These are phyloP conservation scores for Fusarium brachygibbosum DNA, from an alignment of 2,329 filamentous ascomycete genomes.

Conservation along the genomic window DNA sequence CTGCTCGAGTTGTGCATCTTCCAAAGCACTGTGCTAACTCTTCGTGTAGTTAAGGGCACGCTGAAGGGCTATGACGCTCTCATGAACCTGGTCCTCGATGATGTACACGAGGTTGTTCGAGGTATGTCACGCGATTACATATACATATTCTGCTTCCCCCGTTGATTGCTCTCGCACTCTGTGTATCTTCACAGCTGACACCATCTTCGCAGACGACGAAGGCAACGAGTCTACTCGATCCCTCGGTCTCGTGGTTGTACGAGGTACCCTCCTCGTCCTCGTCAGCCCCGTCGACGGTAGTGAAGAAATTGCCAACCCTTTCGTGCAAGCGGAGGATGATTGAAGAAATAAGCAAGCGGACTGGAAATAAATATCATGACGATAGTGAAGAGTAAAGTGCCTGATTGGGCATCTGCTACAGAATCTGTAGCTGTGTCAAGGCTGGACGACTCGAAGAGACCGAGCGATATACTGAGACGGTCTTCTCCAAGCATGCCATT, in stretches of 20 bases:
- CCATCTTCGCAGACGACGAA: constrained; percentile 79
- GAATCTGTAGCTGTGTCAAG: constrained; percentile 8
- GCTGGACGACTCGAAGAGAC: constrained; percentile 16
- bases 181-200: constrained; percentile 12
- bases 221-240: constrained; percentile 86
- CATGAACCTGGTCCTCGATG: constrained; percentile 97
- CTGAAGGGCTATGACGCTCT: constrained; percentile 97
- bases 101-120: constrained; percentile 89
- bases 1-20: not conserved
- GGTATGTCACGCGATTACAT: constrained; percentile 66
- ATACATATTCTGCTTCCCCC: not conserved
- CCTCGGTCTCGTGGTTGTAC: constrained; percentile 88
- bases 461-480: constrained; percentile 17
- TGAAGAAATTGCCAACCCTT: constrained; percentile 96
- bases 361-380: constrained; percentile 24
- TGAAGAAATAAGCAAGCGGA: constrained; percentile 48
- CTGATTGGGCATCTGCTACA: constrained; percentile 5
- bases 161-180: not conserved
- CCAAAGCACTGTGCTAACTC: constrained; percentile 20
- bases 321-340: constrained; percentile 79
- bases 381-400: constrained; percentile 11
- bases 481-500: constrained; percentile 24
- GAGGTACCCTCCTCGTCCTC: constrained; percentile 91
- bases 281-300: constrained; percentile 95
- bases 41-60: constrained; percentile 78